These are phyloP conservation scores for Bocquillonia castaneifolia DNA, from an alignment of 441 rosid genomes.

Conservation along the genomic window DNA sequence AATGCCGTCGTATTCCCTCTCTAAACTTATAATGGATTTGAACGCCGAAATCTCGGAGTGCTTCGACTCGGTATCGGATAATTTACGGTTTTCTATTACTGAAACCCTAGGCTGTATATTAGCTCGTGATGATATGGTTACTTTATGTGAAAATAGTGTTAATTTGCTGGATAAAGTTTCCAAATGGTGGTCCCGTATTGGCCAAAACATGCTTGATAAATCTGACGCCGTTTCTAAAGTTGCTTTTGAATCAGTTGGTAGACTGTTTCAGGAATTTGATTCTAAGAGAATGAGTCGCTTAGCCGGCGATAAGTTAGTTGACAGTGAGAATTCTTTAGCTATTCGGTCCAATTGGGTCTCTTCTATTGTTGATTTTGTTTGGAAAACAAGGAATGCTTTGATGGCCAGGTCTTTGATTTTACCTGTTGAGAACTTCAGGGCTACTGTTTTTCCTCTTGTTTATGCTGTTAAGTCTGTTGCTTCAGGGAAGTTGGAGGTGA, in stretches of 20 bases:
- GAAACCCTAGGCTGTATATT: slow-evolving; percentile 91
- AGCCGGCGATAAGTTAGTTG: slow-evolving; percentile 96
- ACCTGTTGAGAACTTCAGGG: slow-evolving; percentile 83
- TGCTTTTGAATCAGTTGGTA: slow-evolving; percentile 89
- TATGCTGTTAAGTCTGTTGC: slow-evolving; percentile 89
- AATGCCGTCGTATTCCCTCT: slow-evolving; percentile 72
- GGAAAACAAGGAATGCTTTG: slow-evolving; percentile 70
- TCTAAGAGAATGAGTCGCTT: slow-evolving; percentile 85
- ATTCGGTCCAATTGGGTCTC: slow-evolving; percentile 93
- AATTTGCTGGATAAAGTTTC: slow-evolving; percentile 81
- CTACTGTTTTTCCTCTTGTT: slow-evolving; percentile 82
- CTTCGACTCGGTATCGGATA: slow-evolving; percentile 69
- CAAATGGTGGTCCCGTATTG: slow-evolving; percentile 83
- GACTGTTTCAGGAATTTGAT: slow-evolving; percentile 88
- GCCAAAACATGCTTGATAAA: slow-evolving; percentile 76
- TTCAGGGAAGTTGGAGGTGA: slow-evolving; percentile 72
- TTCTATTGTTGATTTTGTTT: slow-evolving; percentile 76
- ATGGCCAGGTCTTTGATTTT: slow-evolving; percentile 85
- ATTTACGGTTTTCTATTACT: slow-evolving; percentile 74
- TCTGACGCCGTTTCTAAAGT: slow-evolving; percentile 86
- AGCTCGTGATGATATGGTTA: slow-evolving; percentile 88
- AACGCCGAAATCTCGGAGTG: slow-evolving; percentile 76
- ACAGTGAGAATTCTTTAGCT: slow-evolving; percentile 85
- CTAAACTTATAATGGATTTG: slow-evolving; percentile 66
- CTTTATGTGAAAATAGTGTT: slow-evolving; percentile 79